Conservation (phyloP, 1,284 basidiomycete genomes). For the Ceratobasidium sp. region DNA sequence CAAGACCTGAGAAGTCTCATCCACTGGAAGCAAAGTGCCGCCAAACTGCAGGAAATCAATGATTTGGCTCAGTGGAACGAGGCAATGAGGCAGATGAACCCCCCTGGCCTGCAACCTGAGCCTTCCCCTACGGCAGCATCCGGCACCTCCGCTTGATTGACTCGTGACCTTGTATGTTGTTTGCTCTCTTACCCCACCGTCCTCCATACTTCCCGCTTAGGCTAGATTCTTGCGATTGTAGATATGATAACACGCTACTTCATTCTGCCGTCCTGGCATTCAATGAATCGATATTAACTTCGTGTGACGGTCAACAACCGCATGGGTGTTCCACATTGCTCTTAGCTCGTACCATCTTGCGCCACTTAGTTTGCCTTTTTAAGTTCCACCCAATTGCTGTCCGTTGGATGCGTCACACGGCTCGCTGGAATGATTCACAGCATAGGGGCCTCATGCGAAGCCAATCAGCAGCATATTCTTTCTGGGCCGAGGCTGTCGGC, state of each 20-base stretch:
- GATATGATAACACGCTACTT: not conserved
- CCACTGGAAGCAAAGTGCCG: slow-evolving; percentile 66
- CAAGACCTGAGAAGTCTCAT: slow-evolving; percentile 71
- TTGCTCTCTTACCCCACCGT: not conserved
- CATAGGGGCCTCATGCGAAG: not conserved
- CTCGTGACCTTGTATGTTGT: not conserved
- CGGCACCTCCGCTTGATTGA: slow-evolving; percentile 24
- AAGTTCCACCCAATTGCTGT: not conserved
- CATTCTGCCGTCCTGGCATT: not conserved
- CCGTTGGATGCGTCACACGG: not conserved
- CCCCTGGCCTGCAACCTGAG: slow-evolving; percentile 14
- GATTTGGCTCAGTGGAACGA: slow-evolving; percentile 35
- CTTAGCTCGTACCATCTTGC: not conserved
- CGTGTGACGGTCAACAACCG: not conserved
- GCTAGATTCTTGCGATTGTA: not conserved
- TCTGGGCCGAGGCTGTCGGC: slow-evolving; percentile 17
- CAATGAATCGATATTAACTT: not conserved
- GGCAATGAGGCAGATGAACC: slow-evolving; percentile 21
- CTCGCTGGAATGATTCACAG: not conserved
- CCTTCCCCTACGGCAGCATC: not conserved
- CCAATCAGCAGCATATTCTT: not conserved
- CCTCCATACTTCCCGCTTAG: not conserved
- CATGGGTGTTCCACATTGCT: not conserved
- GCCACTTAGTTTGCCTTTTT: not conserved
- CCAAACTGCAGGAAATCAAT: slow-evolving; percentile 1